These are phyloP conservation scores for Rubia yunnanensis DNA, from an alignment of 257 asterid species.

Conservation along the genomic window DNA sequence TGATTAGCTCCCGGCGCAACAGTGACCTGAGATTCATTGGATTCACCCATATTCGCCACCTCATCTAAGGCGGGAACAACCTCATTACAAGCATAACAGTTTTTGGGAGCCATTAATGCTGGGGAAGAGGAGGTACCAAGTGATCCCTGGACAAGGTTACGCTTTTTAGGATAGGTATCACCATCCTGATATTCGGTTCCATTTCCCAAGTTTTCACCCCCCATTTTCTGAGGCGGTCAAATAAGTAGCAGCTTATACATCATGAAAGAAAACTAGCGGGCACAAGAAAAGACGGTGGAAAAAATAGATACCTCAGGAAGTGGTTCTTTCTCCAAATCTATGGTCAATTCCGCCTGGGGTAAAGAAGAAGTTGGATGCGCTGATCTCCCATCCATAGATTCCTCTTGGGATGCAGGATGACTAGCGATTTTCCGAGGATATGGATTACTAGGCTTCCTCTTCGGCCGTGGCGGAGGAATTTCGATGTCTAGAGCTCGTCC, in stretches of 20 bases:
- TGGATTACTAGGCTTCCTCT: conserved; percentile 88
- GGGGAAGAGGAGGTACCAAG: conserved; percentile 29
- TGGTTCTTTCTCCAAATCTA: conserved; percentile 51
- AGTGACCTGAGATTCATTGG: conserved; percentile 45
- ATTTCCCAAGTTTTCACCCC: conserved; percentile 39
- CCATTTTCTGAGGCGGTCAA: conserved; percentile 38
- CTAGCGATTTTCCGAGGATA: conserved; percentile 77
- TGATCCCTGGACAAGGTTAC: conserved; percentile 31
- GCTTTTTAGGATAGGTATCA: conserved; percentile 33
- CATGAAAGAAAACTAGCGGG: not conserved
- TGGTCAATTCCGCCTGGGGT: conserved; percentile 28
- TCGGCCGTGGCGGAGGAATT: conserved; percentile 98
- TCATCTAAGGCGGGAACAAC: conserved; percentile 38
- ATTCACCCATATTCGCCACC: conserved; percentile 33
- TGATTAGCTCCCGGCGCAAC: conserved; percentile 36
- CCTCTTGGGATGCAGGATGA: conserved; percentile 36
- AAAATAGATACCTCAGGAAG: conserved; percentile 47
- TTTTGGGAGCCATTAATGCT: conserved; percentile 27
- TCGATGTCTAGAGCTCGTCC: conserved; percentile 80
- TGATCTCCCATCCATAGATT: conserved; percentile 50
- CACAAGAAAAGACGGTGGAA: not conserved
- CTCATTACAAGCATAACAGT: conserved; percentile 39
- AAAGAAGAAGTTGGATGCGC: conserved; percentile 30
- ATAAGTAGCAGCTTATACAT: conserved; percentile 5
- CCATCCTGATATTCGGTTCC: conserved; percentile 27